Conservation (phyloP, 345 rosid genomes). For the Punica granatum region DNA sequence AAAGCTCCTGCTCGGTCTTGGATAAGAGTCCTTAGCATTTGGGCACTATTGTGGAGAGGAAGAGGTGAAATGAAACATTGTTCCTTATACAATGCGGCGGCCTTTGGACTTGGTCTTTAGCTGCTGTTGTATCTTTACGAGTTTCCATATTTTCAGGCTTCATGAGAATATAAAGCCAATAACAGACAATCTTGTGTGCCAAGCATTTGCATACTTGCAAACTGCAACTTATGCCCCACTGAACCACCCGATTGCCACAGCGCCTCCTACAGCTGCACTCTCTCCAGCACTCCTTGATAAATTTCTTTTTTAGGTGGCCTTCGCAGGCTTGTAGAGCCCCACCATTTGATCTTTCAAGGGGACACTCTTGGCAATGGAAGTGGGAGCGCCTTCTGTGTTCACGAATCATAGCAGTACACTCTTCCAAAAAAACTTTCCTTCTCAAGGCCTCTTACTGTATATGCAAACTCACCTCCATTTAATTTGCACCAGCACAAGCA, state of each 20-base stretch:
- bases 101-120: neutral
- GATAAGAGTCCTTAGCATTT: constrained; percentile 11
- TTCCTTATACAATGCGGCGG: neutral
- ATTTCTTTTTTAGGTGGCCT: constrained; percentile 74
- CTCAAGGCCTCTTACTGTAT: constrained; percentile 48
- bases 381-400: constrained; percentile 43
- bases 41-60: constrained; percentile 11
- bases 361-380: constrained; percentile 58
- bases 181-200: neutral
- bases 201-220: constrained; percentile 48
- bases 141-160: neutral
- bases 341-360: constrained; percentile 53
- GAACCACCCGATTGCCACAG: constrained; percentile 90
- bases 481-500: constrained; percentile 45
- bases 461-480: constrained; percentile 40
- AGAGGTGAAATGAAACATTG: constrained; percentile 25
- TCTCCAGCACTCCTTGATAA: constrained; percentile 82
- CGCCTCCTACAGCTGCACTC: constrained; percentile 71
- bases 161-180: neutral
- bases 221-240: constrained; percentile 66
- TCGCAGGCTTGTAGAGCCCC: constrained; percentile 58
- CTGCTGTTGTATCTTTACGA: neutral
- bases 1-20: constrained; percentile 17
- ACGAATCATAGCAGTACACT: constrained; percentile 47
- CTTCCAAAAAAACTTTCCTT: constrained; percentile 54